Evolutionary conservation across 148 eudicot genomes (phyloP), one percentile per base, ranked within the genome.

Genomic region (Nepenthes gracilis): DNA sequence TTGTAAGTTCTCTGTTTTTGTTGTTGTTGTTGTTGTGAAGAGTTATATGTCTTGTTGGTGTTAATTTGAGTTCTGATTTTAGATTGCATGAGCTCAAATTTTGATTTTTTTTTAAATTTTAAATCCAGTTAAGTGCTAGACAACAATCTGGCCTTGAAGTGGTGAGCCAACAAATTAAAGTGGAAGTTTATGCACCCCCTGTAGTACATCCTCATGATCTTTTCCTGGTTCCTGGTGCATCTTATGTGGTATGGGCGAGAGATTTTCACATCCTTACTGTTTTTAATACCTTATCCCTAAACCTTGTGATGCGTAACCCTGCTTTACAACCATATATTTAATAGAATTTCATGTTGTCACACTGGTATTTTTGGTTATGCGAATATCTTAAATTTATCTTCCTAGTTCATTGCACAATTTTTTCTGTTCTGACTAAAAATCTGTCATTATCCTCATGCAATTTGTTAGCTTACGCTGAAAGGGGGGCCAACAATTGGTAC

Each of bases 121-220:
- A 49, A 62, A 59, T 65, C 36, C 63, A 84, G 89, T 81, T 90
- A 67, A 81, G 88, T 53, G 85, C 89, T 60, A 69, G 65, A 66
- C 92, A 78, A 59, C 89, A 77, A 61, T 79, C 91, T 66, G 95
- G 97, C 37, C 73, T 34, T 65, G 87, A 90, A 68, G 81, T 90
- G 66, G 48, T 57, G 67, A 84, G 85, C 65, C 86, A 87, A 68
- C 68, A 65, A 53, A 76, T 90, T 36, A 78, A 73, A 64, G 85
- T 90, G 69, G 97, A 90, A 78, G 97, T 90, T 34, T 90, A 90
- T 74, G 78, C 86, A 50, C 77, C 81, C 58, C 97, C 90, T 40
- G 69, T 63, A 57, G 58, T 90, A 53, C 80, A 77, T 74, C 97
- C 95, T 12, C 67, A 59, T 68, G 75, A 90, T 58, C 71, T 90